phyloP scores from a whole-genome alignment of 2,329 filamentous ascomycete genomes.

The Nigrospora osmanthi region DNA sequence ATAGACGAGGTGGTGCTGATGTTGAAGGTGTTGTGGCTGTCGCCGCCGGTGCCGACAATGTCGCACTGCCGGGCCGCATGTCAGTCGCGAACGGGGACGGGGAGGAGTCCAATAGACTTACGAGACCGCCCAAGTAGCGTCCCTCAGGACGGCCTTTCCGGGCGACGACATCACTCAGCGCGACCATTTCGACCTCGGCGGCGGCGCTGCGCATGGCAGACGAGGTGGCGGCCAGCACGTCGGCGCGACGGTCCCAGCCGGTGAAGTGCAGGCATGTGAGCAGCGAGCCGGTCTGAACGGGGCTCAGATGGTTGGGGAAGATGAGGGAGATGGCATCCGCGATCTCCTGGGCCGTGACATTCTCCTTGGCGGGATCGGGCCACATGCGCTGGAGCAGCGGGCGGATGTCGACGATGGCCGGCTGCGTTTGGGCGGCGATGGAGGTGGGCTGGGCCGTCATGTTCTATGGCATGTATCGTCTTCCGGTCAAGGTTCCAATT shows the following conservation, averaged over 20 bases:
- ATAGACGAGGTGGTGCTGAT: conserved; percentile 94
- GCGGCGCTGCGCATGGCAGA: conserved; percentile 77
- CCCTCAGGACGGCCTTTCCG: conserved; percentile 58
- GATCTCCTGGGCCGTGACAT: conserved; percentile 71
- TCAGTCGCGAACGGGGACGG: too few relatives aligned
- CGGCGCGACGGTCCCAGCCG: conserved; percentile 71
- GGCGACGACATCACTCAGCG: conserved; percentile 54
- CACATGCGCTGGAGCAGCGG: conserved; percentile 67
- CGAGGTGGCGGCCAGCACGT: conserved; percentile 81
- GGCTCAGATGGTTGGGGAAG: conserved; percentile 84
- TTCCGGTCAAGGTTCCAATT: too few relatives aligned
- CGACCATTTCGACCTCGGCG: conserved; percentile 57
- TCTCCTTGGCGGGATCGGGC: conserved; percentile 39
- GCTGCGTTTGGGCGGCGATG: conserved; percentile 8
- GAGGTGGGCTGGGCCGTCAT: conserved; percentile 6
- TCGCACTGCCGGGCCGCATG: conserved; percentile 50
- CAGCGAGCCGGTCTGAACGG: conserved; percentile 78
- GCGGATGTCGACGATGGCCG: conserved; percentile 49
- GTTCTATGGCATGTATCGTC: not conserved
- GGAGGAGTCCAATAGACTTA: conserved; percentile 35
- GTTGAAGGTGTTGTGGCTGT: conserved; percentile 97
- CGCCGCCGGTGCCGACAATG: conserved; percentile 94
- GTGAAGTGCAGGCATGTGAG: conserved; percentile 91
- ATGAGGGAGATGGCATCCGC: conserved; percentile 84
- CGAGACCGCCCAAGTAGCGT: conserved; percentile 73